Percentiles rank a stretch among this genome's conserved stretches.
Evolutionary conservation across 345 rosid genomes (phyloP).

Genomic region (Camelina laxa): DNA sequence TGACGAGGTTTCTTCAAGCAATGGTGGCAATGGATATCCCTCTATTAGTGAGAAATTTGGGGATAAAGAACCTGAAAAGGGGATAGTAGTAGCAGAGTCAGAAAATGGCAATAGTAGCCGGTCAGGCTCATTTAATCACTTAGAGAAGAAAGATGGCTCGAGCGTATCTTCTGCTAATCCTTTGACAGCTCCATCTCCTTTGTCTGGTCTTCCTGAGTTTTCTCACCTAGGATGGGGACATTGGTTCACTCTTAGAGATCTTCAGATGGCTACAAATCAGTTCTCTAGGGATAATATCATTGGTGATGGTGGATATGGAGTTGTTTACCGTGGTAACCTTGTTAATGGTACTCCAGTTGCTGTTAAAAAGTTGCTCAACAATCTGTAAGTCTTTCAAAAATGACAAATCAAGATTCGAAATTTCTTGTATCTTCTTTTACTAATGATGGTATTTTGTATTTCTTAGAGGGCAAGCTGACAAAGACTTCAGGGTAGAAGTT

Average conservation of each 20-base stretch:
- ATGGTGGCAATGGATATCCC: constrained; percentile 48
- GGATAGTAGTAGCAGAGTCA: constrained; percentile 43
- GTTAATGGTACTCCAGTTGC: constrained; percentile 85
- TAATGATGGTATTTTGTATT: constrained; percentile 43
- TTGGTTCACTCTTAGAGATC: constrained; percentile 95
- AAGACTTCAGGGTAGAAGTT: constrained; percentile 92
- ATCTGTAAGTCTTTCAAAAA: constrained; percentile 61
- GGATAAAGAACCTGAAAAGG: constrained; percentile 41
- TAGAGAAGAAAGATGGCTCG: constrained; percentile 56
- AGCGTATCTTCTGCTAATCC: constrained; percentile 63
- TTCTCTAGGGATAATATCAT: constrained; percentile 57
- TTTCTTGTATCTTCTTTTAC: neutral
- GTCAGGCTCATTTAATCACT: constrained; percentile 63
- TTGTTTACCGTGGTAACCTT: constrained; percentile 81
- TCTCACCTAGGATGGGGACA: constrained; percentile 98
- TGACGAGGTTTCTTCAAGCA: constrained; percentile 74
- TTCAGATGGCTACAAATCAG: constrained; percentile 73
- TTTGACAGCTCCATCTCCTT: constrained; percentile 81
- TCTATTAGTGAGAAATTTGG: constrained; percentile 37
- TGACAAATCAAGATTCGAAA: neutral
- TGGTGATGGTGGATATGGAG: constrained; percentile 90
- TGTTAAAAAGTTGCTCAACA: constrained; percentile 90
- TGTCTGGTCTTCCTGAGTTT: constrained; percentile 86
- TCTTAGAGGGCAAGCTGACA: constrained; percentile 92
- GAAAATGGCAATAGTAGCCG: constrained; percentile 68